Conservation (phyloP, 1,284 basidiomycete genomes). For the Melampsora abietis-canadensis region DNA sequence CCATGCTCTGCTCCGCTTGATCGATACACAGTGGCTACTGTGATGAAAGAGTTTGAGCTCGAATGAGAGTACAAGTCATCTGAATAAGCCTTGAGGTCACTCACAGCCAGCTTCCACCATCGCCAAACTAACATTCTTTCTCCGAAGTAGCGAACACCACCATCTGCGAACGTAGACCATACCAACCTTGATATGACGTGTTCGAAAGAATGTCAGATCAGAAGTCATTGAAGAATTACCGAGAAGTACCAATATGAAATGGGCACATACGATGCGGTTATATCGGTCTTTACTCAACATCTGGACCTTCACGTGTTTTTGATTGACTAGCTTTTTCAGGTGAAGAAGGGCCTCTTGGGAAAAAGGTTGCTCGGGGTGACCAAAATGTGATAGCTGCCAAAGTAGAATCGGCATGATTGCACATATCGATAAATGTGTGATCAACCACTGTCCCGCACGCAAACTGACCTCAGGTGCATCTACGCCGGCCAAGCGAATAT, state of each 20-base stretch:
- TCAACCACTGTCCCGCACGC: background rate
- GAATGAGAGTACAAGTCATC: background rate
- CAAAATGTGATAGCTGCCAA: slow-evolving; percentile 33
- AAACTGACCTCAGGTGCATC: slow-evolving; percentile 36
- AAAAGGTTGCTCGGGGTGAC: slow-evolving; percentile 36
- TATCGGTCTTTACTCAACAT: slow-evolving; percentile 40
- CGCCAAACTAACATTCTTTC: slow-evolving; percentile 34
- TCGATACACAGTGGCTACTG: slow-evolving; percentile 40
- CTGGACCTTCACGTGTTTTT: slow-evolving; percentile 12
- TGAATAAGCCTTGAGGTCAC: background rate
- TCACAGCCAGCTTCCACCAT: slow-evolving; percentile 39
- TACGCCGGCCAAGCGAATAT: slow-evolving; percentile 33
- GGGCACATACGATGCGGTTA: slow-evolving; percentile 27
- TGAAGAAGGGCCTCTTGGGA: slow-evolving; percentile 31
- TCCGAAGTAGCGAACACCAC: slow-evolving; percentile 16
- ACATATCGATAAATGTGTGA: background rate
- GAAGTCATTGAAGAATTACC: background rate
- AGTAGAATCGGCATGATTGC: background rate
- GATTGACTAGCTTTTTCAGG: slow-evolving; percentile 14
- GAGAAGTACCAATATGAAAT: background rate
- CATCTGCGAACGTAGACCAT: slow-evolving; percentile 26
- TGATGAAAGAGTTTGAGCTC: background rate
- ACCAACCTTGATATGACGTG: slow-evolving; percentile 13
- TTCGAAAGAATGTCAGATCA: background rate
- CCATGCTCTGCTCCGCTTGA: slow-evolving; percentile 37